These are phyloP conservation scores for Ustilago curta DNA, from an alignment of 1,284 basidiomycete species.

Conservation along the genomic window DNA sequence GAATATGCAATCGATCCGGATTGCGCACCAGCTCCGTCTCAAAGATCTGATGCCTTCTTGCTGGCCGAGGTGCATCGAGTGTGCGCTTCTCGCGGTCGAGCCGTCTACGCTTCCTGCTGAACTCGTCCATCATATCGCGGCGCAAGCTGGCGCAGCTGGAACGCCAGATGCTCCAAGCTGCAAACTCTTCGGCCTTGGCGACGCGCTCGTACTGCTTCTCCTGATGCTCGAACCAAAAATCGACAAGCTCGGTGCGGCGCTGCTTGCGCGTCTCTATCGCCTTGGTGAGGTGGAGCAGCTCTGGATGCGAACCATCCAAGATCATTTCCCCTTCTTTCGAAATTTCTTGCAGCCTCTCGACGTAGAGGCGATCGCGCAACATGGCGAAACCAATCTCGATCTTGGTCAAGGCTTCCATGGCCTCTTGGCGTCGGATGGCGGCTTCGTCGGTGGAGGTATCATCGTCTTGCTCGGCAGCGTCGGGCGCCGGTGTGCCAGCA, in stretches of 20 bases:
- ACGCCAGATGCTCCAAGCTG: slow-evolving; percentile 77
- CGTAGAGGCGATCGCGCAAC: slow-evolving; percentile 73
- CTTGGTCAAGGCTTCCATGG: slow-evolving; percentile 73
- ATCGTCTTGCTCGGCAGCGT: slow-evolving; percentile 51
- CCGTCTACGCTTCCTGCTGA: slow-evolving; percentile 81
- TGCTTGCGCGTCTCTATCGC: slow-evolving; percentile 69
- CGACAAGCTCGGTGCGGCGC: slow-evolving; percentile 67
- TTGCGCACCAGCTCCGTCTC: slow-evolving; percentile 66
- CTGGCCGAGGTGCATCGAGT: slow-evolving; percentile 78
- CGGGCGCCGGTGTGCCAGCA: slow-evolving; percentile 45
- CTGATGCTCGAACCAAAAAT: slow-evolving; percentile 74
- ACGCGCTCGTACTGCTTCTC: slow-evolving; percentile 79
- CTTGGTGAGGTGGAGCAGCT: slow-evolving; percentile 79
- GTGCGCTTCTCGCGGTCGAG: slow-evolving; percentile 83
- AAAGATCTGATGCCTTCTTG: slow-evolving; percentile 65
- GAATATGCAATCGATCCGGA: slow-evolving; percentile 49
- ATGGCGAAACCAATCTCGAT: slow-evolving; percentile 74
- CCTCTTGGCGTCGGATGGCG: slow-evolving; percentile 70
- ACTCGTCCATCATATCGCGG: slow-evolving; percentile 83
- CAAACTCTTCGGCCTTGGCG: slow-evolving; percentile 74
- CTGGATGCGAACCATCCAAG: slow-evolving; percentile 78
- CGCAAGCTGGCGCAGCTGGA: slow-evolving; percentile 72
- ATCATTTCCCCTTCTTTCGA: slow-evolving; percentile 73
- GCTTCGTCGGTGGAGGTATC: slow-evolving; percentile 62
- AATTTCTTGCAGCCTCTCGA: slow-evolving; percentile 74